Conservation (phyloP, 1,284 basidiomycete genomes). For the Puccinia triticina region DNA sequence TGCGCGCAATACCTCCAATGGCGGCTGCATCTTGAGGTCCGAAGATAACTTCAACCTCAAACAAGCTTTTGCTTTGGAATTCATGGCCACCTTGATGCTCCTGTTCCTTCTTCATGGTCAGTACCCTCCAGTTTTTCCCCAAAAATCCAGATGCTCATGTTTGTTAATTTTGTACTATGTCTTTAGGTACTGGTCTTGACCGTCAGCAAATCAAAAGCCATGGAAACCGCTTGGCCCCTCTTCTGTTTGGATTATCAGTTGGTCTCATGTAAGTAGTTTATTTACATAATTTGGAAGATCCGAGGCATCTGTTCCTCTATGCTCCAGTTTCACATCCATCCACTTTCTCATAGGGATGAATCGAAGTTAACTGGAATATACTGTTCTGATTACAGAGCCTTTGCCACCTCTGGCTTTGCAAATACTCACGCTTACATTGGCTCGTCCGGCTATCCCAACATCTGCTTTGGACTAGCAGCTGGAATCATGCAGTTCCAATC, state of each 20-base stretch:
- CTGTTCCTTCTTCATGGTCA: constrained; percentile 28
- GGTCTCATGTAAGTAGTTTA: constrained; percentile 30
- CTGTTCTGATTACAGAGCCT: constrained; percentile 7
- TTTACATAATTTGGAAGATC: not conserved
- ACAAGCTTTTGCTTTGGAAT: constrained; percentile 42
- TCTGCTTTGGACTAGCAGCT: constrained; percentile 43
- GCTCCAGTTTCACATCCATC: not conserved
- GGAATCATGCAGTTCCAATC: constrained; percentile 46
- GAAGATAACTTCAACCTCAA: constrained; percentile 20
- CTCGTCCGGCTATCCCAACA: constrained; percentile 36
- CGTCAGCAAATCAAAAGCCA: constrained; percentile 6
- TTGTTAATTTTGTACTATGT: not conserved
- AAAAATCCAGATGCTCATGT: not conserved
- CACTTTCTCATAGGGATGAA: not conserved
- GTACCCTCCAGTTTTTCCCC: not conserved
- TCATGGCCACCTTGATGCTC: constrained; percentile 34
- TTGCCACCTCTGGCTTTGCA: constrained; percentile 41
- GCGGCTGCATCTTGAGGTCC: constrained; percentile 31
- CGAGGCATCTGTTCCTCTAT: not conserved
- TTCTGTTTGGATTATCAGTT: constrained; percentile 43
- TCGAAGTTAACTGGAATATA: not conserved
- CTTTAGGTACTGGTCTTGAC: constrained; percentile 30
- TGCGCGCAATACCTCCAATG: constrained; percentile 6
- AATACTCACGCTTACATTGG: constrained; percentile 36
- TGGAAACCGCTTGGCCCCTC: constrained; percentile 2